Percentiles rank a stretch among this genome's conserved stretches.
Evolutionary conservation across 2,329 filamentous ascomycete species (phyloP).

Genomic region (Aureobasidium lini): DNA sequence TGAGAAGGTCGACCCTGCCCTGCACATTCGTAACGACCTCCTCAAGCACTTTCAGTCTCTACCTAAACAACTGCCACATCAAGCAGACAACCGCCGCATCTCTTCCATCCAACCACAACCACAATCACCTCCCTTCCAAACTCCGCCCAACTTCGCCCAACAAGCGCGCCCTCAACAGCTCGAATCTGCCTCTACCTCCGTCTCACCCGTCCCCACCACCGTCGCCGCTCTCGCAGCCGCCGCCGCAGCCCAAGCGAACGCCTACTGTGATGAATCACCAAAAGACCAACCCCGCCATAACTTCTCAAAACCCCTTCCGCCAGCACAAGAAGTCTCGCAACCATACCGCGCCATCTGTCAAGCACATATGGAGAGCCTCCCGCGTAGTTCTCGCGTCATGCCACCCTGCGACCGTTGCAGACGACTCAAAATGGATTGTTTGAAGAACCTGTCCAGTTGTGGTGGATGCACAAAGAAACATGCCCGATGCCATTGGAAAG

Average conservation of each 20-base stretch:
- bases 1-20: conserved; percentile 35
- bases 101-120: conserved; percentile 11
- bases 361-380: conserved; percentile 64
- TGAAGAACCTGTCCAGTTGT: conserved; percentile 81
- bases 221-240: conserved; percentile 4
- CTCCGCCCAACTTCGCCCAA: background rate
- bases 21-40: conserved; percentile 51
- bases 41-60: conserved; percentile 57
- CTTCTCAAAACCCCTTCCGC: conserved; percentile 30
- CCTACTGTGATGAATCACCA: background rate
- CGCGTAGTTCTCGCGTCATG: conserved; percentile 65
- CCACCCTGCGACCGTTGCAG: conserved; percentile 81
- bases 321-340: conserved; percentile 28
- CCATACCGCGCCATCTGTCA: conserved; percentile 31
- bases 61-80: conserved; percentile 40
- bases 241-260: background rate
- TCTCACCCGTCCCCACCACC: conserved; percentile 10
- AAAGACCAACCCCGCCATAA: conserved; percentile 25
- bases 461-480: conserved; percentile 86
- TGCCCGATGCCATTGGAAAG: conserved; percentile 79
- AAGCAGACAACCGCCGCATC: conserved; percentile 22
- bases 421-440: conserved; percentile 69
- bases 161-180: background rate
- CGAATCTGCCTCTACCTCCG: background rate
- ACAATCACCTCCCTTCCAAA: conserved; percentile 6